Base-by-base conservation (phyloP, 805 yeast genomes). In the Metschnikowia aberdeeniae region DNA sequence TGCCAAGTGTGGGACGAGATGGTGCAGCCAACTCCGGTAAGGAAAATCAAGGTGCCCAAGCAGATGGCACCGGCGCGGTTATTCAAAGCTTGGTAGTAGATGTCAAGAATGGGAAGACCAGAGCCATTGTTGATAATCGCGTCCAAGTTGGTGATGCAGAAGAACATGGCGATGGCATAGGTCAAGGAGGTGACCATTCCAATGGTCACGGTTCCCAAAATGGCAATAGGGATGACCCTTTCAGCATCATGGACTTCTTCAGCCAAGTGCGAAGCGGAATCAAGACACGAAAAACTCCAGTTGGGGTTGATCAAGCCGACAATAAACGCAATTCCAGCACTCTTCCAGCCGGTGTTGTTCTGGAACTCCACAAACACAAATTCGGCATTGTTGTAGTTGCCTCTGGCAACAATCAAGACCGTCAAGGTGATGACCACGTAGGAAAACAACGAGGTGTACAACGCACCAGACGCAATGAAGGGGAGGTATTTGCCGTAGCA, bases 1-100 rank as follows among this genome's bases (percentile, higher is more conserved):
- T 69, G 73, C 73, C 72, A 69, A 20, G 73, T 69, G 57, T 68
- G 72, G 37, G 68, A 66, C 30, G 68, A 58, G 43, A 68, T 62
- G 27, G 70, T 69, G 55, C 72, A 67, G 2, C 72, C 72, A 34
- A 55, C 52, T 22, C 67, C 71, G 40, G 72, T 67, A 34, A 65
- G 50, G 39, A 67, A 59, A 27, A 68, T 59, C 43, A 69, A 58
- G 26, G 57, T 47, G 4, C 70, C 73, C 42, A 69, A 57, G 49
- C 67, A 60, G 26, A 67, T 54, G 26, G 73, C 72, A 20, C 73
- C 73, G 22, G 59, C 59, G 39, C 55, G 61, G 55, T 55, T 62
- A 13, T 53, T 52, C 37, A 68, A 59, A 6, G 72, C 73, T 51
- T 69, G 74, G 55, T 66, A 55, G 55, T 58, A 69, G 37, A 69